These are phyloP conservation scores for Erodium trifolium DNA, from an alignment of 441 rosid genomes.

Conservation along the genomic window DNA sequence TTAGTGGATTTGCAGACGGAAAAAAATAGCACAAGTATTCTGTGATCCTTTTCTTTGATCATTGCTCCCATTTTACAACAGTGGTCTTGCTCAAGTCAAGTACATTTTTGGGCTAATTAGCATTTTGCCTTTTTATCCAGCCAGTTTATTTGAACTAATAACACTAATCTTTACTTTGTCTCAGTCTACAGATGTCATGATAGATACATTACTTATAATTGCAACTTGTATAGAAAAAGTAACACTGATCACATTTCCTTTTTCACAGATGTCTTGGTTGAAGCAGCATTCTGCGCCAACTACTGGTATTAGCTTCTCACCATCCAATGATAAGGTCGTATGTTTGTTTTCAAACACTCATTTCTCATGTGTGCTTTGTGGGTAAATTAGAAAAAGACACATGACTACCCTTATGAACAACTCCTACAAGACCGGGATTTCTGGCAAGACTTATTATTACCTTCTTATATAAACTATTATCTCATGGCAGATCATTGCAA, in stretches of 20 bases:
- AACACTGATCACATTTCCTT: constrained; percentile 18
- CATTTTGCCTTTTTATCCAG: too few species aligned
- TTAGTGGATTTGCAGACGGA: too few species aligned
- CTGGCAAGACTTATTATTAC: background rate
- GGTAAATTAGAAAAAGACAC: too few species aligned
- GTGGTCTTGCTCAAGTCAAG: too few species aligned
- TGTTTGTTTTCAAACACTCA: constrained; percentile 11
- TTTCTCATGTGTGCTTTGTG: too few species aligned
- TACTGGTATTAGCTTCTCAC: constrained; percentile 86
- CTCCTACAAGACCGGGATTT: too few species aligned
- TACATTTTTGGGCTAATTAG: too few species aligned
- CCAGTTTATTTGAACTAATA: too few species aligned
- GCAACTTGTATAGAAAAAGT: background rate
- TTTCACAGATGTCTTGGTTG: constrained; percentile 76
- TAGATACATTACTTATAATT: background rate
- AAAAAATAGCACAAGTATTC: too few species aligned
- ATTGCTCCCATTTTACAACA: too few species aligned
- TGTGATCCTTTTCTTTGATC: too few species aligned
- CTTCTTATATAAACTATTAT: constrained; percentile 17
- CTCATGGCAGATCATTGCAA: constrained; percentile 66
- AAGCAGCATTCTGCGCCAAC: constrained; percentile 94
- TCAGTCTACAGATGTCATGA: background rate
- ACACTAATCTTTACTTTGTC: background rate
- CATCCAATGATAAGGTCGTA: constrained; percentile 84
- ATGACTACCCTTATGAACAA: too few species aligned